These are phyloP conservation scores for Annona cherimola DNA, from an alignment of 164 flowering plant species.

Conservation along the genomic window DNA sequence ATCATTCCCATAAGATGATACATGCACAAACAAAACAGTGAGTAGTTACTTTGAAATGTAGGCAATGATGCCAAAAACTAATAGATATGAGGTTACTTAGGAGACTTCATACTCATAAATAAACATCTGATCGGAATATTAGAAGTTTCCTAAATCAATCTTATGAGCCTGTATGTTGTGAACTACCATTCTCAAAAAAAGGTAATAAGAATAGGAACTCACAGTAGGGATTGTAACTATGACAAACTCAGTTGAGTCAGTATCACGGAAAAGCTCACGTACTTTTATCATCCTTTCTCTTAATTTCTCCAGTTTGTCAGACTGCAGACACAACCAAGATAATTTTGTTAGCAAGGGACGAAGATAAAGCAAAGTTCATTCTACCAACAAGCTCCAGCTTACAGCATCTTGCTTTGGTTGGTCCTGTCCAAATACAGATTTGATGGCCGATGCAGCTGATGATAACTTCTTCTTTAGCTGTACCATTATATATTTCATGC, in stretches of 20 bases:
- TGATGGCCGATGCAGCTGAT: slow-evolving; percentile 85
- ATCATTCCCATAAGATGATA: too few species aligned
- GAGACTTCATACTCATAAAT: not conserved
- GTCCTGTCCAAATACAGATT: slow-evolving; percentile 76
- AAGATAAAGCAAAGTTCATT: slow-evolving; percentile 1
- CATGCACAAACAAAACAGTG: too few species aligned
- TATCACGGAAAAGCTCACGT: slow-evolving; percentile 74
- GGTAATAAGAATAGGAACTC: slow-evolving; percentile 10
- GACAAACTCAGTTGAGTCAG: slow-evolving; percentile 75
- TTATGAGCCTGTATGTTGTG: not conserved
- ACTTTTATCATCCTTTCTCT: slow-evolving; percentile 89
- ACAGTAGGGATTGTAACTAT: slow-evolving; percentile 96
- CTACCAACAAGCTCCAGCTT: slow-evolving; percentile 29
- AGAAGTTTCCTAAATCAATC: not conserved
- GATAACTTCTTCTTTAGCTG: slow-evolving; percentile 75
- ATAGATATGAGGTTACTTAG: not conserved
- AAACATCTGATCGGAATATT: not conserved
- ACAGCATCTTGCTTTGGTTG: slow-evolving; percentile 55
- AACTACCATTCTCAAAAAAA: not conserved
- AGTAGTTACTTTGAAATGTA: too few species aligned
- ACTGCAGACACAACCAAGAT: slow-evolving; percentile 27
- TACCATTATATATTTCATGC: slow-evolving; percentile 5
- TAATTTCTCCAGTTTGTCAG: slow-evolving; percentile 73
- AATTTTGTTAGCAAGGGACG: not conserved
- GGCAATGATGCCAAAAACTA: too few species aligned